Percentiles rank a stretch among this genome's conserved stretches.
Conservation (phyloP, 345 rosid species). For the Citropsis articulata region DNA sequence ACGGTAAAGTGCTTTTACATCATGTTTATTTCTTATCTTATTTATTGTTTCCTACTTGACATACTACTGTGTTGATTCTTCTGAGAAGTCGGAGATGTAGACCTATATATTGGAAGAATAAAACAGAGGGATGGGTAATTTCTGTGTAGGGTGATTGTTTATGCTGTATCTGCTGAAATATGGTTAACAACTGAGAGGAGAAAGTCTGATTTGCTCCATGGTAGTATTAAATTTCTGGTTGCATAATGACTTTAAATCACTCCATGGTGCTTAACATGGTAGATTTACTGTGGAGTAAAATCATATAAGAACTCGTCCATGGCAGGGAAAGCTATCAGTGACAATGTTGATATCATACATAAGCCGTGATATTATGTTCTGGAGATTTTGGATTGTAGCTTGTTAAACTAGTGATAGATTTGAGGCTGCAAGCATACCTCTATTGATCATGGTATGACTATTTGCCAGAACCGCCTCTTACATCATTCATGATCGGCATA, state of each 20-base stretch:
- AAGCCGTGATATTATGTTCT: background rate
- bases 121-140: background rate
- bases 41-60: background rate
- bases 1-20: constrained; percentile 38
- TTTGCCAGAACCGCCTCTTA: background rate
- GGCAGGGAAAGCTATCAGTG: background rate
- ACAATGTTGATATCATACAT: background rate
- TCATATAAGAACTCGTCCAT: background rate
- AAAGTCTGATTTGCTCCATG: background rate
- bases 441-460: background rate
- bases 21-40: background rate
- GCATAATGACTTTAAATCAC: background rate
- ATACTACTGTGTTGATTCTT: background rate
- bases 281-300: background rate
- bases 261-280: background rate
- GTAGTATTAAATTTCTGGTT: background rate
- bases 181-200: background rate
- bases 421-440: background rate
- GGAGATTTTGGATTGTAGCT: background rate
- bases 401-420: background rate
- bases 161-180: background rate
- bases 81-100: background rate
- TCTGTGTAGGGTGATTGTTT: background rate
- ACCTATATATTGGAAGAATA: background rate
- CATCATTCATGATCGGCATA: background rate